Conservation (phyloP, 495 filamentous ascomycete genomes). For the Penicillium longicatenatum region DNA sequence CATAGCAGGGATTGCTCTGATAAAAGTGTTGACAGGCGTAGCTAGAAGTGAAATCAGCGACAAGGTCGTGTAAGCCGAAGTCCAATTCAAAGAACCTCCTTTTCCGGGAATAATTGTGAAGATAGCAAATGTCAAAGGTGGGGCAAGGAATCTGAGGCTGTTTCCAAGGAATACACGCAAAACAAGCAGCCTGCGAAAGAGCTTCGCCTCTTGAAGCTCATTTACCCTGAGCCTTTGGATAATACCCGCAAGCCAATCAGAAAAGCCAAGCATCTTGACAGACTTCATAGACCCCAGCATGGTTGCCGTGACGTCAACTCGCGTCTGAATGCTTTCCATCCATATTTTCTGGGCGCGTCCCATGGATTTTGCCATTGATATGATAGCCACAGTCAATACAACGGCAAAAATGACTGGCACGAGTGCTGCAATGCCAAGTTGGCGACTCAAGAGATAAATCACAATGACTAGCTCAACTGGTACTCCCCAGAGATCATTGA, state of each 20-base stretch:
- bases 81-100: too few relatives aligned
- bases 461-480: constrained; percentile 3
- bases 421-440: constrained; percentile 1
- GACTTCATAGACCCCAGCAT: constrained; percentile 55
- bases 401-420: background rate
- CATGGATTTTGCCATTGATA: constrained; percentile 6
- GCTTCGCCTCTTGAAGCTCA: constrained; percentile 20
- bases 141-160: background rate
- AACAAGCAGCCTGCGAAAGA: constrained; percentile 11
- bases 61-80: constrained; percentile 3
- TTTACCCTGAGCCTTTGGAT: constrained; percentile 14
- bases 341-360: constrained; percentile 24
- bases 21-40: constrained; percentile 11
- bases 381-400: constrained; percentile 2
- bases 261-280: constrained; percentile 58
- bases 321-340: constrained; percentile 44
- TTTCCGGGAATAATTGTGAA: too few relatives aligned
- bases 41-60: constrained; percentile 11
- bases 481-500: constrained; percentile 4
- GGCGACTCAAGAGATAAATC: constrained; percentile 2
- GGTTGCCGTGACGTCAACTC: constrained; percentile 48
- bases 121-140: too few relatives aligned
- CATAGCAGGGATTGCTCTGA: constrained; percentile 16
- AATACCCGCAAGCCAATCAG: constrained; percentile 31
- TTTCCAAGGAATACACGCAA: constrained; percentile 5